These are phyloP conservation scores for Papiliotrema nemorosa DNA, from an alignment of 1,284 basidiomycete species.

Conservation along the genomic window DNA sequence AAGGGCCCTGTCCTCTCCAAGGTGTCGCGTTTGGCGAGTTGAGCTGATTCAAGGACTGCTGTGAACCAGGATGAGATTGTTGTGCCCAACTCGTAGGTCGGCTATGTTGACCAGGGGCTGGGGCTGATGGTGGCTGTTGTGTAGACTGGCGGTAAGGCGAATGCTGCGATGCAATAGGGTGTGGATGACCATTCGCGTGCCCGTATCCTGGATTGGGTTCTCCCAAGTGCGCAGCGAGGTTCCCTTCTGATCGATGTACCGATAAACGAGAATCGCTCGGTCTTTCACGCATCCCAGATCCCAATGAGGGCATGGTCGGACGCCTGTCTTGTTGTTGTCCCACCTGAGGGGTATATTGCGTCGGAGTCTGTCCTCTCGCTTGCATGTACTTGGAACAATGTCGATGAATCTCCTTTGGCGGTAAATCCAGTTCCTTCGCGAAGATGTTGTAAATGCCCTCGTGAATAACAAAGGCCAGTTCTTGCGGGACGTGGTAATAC, in stretches of 20 bases:
- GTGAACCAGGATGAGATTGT: conserved; percentile 7
- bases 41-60: conserved; percentile 12
- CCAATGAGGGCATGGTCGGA: neutral
- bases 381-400: conserved; percentile 74
- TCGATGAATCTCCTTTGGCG: conserved; percentile 84
- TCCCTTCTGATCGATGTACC: conserved; percentile 23
- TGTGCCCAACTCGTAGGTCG: conserved; percentile 31
- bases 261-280: conserved; percentile 21
- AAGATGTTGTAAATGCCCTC: conserved; percentile 76
- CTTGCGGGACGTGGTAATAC: conserved; percentile 81
- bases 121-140: conserved; percentile 7
- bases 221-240: conserved; percentile 7
- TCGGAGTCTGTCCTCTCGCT: conserved; percentile 19
- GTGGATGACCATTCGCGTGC: neutral
- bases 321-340: neutral
- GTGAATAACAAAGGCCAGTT: conserved; percentile 73
- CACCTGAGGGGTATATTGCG: too few relatives aligned
- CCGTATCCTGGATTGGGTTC: neutral
- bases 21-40: conserved; percentile 6
- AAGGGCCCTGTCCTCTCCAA: conserved; percentile 26
- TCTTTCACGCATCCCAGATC: conserved; percentile 12
- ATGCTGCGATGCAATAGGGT: neutral
- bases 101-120: conserved; percentile 4
- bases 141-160: neutral
- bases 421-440: conserved; percentile 71